Base-by-base conservation (phyloP, 208 protist species). In the Porcisia deanei region DNA sequence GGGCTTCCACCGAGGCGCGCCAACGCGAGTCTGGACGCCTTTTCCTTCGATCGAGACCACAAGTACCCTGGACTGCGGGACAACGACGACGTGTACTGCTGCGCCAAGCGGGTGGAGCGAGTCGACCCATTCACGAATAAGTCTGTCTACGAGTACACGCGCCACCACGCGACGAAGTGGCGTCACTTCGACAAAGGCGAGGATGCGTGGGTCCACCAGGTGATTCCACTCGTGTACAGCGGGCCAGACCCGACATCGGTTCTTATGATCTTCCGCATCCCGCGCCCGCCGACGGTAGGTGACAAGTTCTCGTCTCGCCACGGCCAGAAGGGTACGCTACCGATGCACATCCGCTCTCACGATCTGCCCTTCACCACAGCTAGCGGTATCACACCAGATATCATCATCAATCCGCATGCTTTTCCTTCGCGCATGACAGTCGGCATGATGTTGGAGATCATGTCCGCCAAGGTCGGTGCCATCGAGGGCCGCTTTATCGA, bases 351-450 rank as follows among this genome's bases (percentile, higher is more conserved):
- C 87, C 94, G 90, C 49, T 47, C 90, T 63, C 85, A 96, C 72
- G 92, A 99, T 84, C 97, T 99, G 87, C 98, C 98, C 49, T 99
- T 99, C 88, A 76, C 85, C 76, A 96, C 88, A 47, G 91, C 97
- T 41, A 88, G 74, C 75, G 99, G 99, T 76, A 97, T 99, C 71
- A 96, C 88, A 6, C 99, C 99, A 8, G 99, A 99, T 85, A 89
- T 99, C 66, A 98, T 99, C 85, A 99, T 99, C 87, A 99, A 99
- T 91, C 99, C 99, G 43, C 99, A 99, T 86, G 99, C 99, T 80
- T 99, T 99, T 89, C 99, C 99, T 43, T 99, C 99, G 8, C 98
- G 99, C 83, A 99, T 99, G 99, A 99, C 99, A 16, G 99, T 99
- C 61, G 99, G 99, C 63, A 99, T 99, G 98, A 86, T 99, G 70